Base-by-base conservation (phyloP, 768 basidiomycete genomes). In the Lactarius evosmus region DNA sequence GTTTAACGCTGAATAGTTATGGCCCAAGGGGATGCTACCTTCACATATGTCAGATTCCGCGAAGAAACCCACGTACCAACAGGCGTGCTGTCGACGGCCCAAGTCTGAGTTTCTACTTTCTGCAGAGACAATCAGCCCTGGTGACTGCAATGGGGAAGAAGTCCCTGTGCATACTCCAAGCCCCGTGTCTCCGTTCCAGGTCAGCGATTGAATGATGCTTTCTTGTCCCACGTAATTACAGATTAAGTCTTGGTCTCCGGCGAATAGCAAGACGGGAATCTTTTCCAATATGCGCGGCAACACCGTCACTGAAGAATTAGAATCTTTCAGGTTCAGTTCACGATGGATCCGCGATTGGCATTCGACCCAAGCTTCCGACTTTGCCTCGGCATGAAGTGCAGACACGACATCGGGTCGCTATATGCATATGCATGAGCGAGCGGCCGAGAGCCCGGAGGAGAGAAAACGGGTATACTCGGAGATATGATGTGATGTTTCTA, bases 201-300 rank as follows among this genome's bases (percentile, higher is more conserved):
- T 80, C 80, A 99, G 78, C 32, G 81, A 77, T 66, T 89, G 86
- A 53, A 98, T 90, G 82, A 91, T 85, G 62, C 81, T 82, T 75
- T 98, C 95, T 64, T 93, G 79, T 4, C 97, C 97, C 57, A 95
- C 80, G 73, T 97, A 89, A 74, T 98, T 98, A 78, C 97, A 98
- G 66, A 99, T 97, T 49, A 95, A 77, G 73, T 98, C 97, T 74
- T 98, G 91, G 73, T 97, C 95, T 7, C 97, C 97, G 0, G 86
- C 93, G 69, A 97, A 99, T 52, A 99, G 79, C 67, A 99, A 72
- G n/a, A 98, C 82, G 1, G 89, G 88, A 22, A 98, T 87, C 66
- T 82, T 82, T 67, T 87, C 85, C 33, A 98, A 80, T 3, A 99
- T 79, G 7, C 78, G 77, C 0, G 97, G 96, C 1, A 99, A 73